Base-by-base conservation (phyloP, 1,284 basidiomycete species). In the Gomphus bonarii region DNA sequence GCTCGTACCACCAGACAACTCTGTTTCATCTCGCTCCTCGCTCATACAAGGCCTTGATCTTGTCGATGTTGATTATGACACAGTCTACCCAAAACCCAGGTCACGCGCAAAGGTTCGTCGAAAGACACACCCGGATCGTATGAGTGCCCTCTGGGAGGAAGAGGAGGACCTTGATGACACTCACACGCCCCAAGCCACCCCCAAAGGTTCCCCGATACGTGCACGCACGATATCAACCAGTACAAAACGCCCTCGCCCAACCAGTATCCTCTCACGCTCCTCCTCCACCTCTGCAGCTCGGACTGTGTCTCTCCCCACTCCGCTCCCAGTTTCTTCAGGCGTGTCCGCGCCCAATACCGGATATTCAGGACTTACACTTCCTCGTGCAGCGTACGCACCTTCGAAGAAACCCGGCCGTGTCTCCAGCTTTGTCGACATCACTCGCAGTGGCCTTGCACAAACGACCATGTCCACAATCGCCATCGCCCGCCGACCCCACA, bases 401-500 rank as follows among this genome's bases (percentile, higher is more conserved):
- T 64, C 67, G 25, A 68, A 71, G 48, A 67, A 74, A 33, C 70
- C 63, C 25, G 65, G 58, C 61, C 67, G 59, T 64, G 72, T 58
- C 77, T 82, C 35, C 72, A 75, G 59, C 31, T 61, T 61, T n/a
- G 70, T 91, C 18, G 87, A 93, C 69, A 72, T 90, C 46, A 84
- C 87, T 3, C 76, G 78, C 16, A 78, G 81, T 25, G 88, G 90
- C 4, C 72, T 89, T 14, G 89, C 89, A 1, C 85, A 90, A 65
- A 84, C 82, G 11, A 89, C 86, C 14, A 93, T 95, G 91, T 85
- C 85, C 9, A 89, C 82, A 46, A 80, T 93, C 57, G 88, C 90
- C 59, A 79, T 91, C 48, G 80, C 86, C n/a, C 74, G 52, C 58
- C 63, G 12, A 59, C 63, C 20, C 53, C 61, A 38, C 59, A 61